Conservation (phyloP, 1,139 yeast species). For the Saccharomycopsis hybrid region DNA sequence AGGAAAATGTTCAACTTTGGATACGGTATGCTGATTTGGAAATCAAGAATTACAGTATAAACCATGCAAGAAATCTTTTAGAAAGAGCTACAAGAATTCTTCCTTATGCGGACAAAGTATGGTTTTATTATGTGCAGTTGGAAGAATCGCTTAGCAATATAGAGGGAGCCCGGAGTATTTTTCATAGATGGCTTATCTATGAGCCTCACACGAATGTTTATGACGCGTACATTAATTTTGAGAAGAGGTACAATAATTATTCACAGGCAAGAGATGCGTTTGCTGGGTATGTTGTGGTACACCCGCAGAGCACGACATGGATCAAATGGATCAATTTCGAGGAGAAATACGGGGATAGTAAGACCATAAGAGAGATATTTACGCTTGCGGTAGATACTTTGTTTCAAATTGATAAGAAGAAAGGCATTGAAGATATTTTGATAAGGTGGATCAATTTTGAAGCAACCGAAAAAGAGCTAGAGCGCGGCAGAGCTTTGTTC, state of each 20-base stretch:
- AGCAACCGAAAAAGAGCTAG: conserved; percentile 50
- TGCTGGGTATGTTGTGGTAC: conserved; percentile 47
- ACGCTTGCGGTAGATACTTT: conserved; percentile 59
- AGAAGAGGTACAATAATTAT: conserved; percentile 59
- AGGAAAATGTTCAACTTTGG: conserved; percentile 80
- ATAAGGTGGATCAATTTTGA: conserved; percentile 73
- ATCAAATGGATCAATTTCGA: conserved; percentile 56
- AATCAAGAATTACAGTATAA: conserved; percentile 61
- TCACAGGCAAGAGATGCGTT: conserved; percentile 53
- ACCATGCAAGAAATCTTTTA: conserved; percentile 82
- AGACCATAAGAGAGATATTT: conserved; percentile 50
- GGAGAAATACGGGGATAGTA: conserved; percentile 43
- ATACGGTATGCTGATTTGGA: conserved; percentile 76
- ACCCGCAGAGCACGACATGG: conserved; percentile 60
- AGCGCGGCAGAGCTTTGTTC: conserved; percentile 62
- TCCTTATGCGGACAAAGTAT: conserved; percentile 77
- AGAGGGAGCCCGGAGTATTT: conserved; percentile 56
- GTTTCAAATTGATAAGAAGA: conserved; percentile 26
- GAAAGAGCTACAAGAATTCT: conserved; percentile 70
- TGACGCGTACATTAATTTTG: conserved; percentile 71
- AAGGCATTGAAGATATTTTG: conserved; percentile 36
- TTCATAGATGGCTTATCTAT: conserved; percentile 80
- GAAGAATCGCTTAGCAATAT: conserved; percentile 74
- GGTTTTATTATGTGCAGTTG: conserved; percentile 77
- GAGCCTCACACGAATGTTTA: conserved; percentile 55